Base-by-base conservation (phyloP, 768 basidiomycete genomes). In the Russula ochroleuca region DNA sequence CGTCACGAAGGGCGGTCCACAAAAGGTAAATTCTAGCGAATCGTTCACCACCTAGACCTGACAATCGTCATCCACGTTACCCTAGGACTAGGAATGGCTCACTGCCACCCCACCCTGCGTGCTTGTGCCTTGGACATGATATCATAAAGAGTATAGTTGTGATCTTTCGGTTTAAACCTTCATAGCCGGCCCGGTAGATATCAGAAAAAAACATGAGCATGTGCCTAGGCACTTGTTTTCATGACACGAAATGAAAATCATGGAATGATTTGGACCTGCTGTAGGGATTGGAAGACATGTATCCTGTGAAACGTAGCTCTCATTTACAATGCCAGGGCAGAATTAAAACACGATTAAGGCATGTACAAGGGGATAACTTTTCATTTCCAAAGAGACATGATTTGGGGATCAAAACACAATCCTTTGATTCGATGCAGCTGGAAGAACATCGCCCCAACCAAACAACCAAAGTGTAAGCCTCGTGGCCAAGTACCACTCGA, bases 21-120 rank as follows among this genome's bases (percentile, higher is more conserved):
- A 31, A 51, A 59, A 53, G 63, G 55, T 21, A 63, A 58, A 57
- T 47, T 53, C 37, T 57, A 49, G 55, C 25, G 35, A 54, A 13
- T 37, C 45, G 37, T 31, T 25, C 9, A 53, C 38, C 37, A 17
- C 13, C 43, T 8, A 8, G n/a, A n/a, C n/a, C 2, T 14, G 21
- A 49, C 25, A 8, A 8, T 17, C 43, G 17, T 2, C 25, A 31
- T n/a, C 50, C 51, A 53, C 43, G 33, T 38, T 13, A n/a, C 11
- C 37, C 13, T 3, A 47, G 49, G n/a, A n/a, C n/a, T n/a, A n/a
- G n/a, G n/a, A n/a, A n/a, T n/a, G 40, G n/a, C 38, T 41, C 31
- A 35, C 35, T 11, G 35, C 43, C 31, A 19, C 25, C 5, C 9
- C 25, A 15, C 6, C 43, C 33, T 58, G 25, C 25, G 14, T 17